Base-by-base conservation (phyloP, 148 eudicot species). In the Chenopodium suecicum region DNA sequence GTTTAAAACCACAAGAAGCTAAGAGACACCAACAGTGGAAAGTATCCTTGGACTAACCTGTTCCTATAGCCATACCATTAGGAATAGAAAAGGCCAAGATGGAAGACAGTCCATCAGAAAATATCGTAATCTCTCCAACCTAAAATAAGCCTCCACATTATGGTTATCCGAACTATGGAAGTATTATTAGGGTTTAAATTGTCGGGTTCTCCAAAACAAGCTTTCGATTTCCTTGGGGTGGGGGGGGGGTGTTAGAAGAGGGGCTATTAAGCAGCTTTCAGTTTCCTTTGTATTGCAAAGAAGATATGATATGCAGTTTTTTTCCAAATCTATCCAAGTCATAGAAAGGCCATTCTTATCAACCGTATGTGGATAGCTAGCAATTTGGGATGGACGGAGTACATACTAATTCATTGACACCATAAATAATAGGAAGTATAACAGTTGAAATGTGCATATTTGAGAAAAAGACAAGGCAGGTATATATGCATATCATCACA, bases 1-100 rank as follows among this genome's bases (percentile, higher is more conserved):
- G 71, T 60, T 60, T 58, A 56, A 60, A 75, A n/a, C 62, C 82
- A 74, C 72, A 50, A 29, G 27, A 13, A 31, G 32, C 32, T 31
- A 31, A 13, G 37, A 67, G 34, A 27, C 63, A 74, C 63, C 77
- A 4, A 48, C 34, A 52, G 63, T 14, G n/a, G 5, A 48, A 48
- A 48, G 37, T 27, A n/a, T 3, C 14, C 27, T 74, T 74, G 77
- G 77, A 74, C 19, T 74, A 10, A 48, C 77, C 63, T 74, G 9
- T 72, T 52, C 29, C 37, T 25, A 50, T 46, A 46, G 54, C 9
- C 11, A 62, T 62, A 2, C 10, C 47, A 50, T 25, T 7, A 47
- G 4, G 19, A 73, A n/a, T 20, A 73, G 16, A 7, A 22, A 72
- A 44, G 12, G 52, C 34, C 27, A 73, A 73, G 7, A 74, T 3